Evolutionary conservation across 2,329 filamentous ascomycete species (phyloP), one percentile per base, ranked within the genome.

Genomic region (Coniochaeta ligniaria): DNA sequence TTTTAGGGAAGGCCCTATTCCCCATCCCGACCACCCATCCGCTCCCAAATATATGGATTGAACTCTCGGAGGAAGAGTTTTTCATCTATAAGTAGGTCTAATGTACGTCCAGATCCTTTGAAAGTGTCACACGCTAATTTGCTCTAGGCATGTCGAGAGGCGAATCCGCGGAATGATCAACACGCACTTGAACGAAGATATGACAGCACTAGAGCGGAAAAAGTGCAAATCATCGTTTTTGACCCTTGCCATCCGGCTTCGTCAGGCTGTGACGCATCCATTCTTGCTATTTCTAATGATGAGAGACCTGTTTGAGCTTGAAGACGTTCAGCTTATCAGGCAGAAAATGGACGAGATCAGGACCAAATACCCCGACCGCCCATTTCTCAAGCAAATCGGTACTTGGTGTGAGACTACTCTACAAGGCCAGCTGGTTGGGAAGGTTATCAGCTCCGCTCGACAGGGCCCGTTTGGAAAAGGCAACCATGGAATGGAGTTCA

Each of bases 51-150:
- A 26, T 59, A 6, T 50, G 22, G 45, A 57, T 62, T 8, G 14
- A 45, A 2, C 50, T 64, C 2, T 64, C 61, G 1, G 56, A 43
- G 6, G 56, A 60, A 33, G 62, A 63, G 57, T 57, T 43, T 1
- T 11, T 63, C 0, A 60, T 75, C 3, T 64, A 66, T 8, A 16
- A 63, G 72, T 73, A 59, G 60, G 68, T 36, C 11, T 5, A 38
- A n/a, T n/a, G 9, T 7, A 50, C 22, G 12, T 14, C 6, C 20
- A 50, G 2, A 3, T 14, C 2, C 3, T 20, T 4, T 28, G 8
- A 26, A 7, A 14, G 35, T 50, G 22, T 45, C 41, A 45, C 11
- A 5, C 7, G 26, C 47, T 57, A 26, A 35, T 24, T 24, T 36
- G 11, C 17, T 1, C 24, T 12, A 57, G 54, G 35, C 54, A 17